A percentile compares a stretch with the other conserved stretches of the same genome.
phyloP scores from a whole-genome alignment of 2,329 filamentous ascomycete genomes.

The Monilinia aucupariae region DNA sequence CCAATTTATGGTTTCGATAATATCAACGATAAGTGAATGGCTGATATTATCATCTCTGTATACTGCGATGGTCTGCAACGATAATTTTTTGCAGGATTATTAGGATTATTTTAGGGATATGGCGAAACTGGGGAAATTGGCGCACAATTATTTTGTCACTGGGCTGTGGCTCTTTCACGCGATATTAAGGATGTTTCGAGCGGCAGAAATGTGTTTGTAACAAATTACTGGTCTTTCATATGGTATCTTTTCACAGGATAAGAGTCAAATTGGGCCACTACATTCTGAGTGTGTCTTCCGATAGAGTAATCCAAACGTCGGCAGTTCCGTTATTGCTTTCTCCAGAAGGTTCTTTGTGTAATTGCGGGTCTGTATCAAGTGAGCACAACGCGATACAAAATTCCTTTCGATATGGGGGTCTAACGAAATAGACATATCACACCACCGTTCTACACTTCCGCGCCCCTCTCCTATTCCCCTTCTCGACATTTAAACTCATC shows the following conservation, averaged over 20 bases:
- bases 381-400: not conserved
- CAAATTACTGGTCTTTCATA: not conserved
- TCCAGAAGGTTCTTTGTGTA: not conserved
- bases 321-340: too few relatives aligned
- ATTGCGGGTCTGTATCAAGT: not conserved
- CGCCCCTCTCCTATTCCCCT: not conserved
- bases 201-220: not conserved
- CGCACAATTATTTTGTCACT: not conserved
- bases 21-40: conserved; percentile 3
- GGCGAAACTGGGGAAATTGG: not conserved
- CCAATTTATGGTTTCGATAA: conserved; percentile 56
- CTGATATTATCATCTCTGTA: not conserved
- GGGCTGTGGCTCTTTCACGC: not conserved
- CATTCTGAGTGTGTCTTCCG: not conserved
- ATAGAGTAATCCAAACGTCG: not conserved
- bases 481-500: not conserved
- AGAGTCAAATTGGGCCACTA: not conserved
- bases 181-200: not conserved
- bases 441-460: not conserved
- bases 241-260: not conserved
- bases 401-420: not conserved
- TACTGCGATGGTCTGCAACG: not conserved
- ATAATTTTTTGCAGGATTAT: conserved; percentile 3
- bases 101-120: not conserved
- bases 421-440: not conserved